These are phyloP conservation scores for Candida pseudoviswanathii DNA, from an alignment of 1,139 yeast genomes.

Conservation along the genomic window DNA sequence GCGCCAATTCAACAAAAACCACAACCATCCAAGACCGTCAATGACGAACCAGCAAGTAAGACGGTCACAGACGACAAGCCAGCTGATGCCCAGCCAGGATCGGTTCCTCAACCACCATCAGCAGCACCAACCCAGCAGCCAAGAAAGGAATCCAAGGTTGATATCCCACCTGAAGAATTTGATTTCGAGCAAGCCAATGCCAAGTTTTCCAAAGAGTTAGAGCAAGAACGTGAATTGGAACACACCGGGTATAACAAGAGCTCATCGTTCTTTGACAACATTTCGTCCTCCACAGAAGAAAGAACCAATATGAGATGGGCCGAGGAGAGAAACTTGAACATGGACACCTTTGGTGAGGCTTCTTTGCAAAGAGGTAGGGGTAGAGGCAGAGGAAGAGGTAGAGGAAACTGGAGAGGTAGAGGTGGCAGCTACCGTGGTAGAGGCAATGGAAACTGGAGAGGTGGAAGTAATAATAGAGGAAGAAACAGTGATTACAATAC, in stretches of 20 bases:
- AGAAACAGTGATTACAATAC: conserved; percentile 26
- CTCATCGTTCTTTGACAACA: conserved; percentile 79
- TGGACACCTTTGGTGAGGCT: conserved; percentile 71
- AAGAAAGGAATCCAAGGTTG: conserved; percentile 11
- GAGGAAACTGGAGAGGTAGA: conserved; percentile 22
- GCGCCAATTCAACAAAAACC: conserved; percentile 9
- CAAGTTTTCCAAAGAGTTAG: conserved; percentile 48
- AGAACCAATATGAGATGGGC: conserved; percentile 54
- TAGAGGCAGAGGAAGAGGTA: conserved; percentile 26
- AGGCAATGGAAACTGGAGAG: conserved; percentile 17
- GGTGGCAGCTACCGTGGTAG: conserved; percentile 14
- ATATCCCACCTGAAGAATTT: conserved; percentile 29
- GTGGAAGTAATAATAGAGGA: conserved; percentile 9
- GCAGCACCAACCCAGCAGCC: conserved; percentile 8
- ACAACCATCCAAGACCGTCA: conserved; percentile 14
- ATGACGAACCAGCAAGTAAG: conserved; percentile 13
- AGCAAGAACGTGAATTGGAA: conserved; percentile 27
- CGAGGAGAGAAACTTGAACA: conserved; percentile 61
- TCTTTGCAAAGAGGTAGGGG: conserved; percentile 34
- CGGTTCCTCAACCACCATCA: conserved; percentile 16
- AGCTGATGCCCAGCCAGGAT: conserved; percentile 15
- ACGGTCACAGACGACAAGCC: conserved; percentile 8
- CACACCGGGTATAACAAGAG: conserved; percentile 55
- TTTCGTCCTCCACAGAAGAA: conserved; percentile 60
- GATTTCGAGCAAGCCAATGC: conserved; percentile 75